These are phyloP conservation scores for Starmerella stigmatis DNA, from an alignment of 805 yeast species.

Conservation along the genomic window DNA sequence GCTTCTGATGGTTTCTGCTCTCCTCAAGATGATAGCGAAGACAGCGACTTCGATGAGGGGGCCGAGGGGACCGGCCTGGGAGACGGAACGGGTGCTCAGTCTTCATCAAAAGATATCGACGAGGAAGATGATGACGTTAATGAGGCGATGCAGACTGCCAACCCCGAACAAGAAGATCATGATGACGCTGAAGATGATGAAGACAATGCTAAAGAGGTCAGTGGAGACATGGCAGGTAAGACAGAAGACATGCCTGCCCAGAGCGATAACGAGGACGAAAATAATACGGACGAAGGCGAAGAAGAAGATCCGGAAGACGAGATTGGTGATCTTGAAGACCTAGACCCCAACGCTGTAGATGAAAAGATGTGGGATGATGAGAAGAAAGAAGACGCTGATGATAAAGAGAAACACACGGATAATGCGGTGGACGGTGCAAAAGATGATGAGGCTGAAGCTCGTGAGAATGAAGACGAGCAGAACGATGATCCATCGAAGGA, in stretches of 20 bases:
- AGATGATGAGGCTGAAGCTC: slow-evolving; percentile 33
- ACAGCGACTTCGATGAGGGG: slow-evolving; percentile 43
- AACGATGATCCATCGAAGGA: slow-evolving; percentile 25
- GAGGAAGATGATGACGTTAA: slow-evolving; percentile 85
- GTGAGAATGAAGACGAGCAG: slow-evolving; percentile 19
- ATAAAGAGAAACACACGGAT: slow-evolving; percentile 70
- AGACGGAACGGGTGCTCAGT: slow-evolving; percentile 80
- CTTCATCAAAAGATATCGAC: slow-evolving; percentile 62
- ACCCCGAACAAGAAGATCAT: slow-evolving; percentile 44
- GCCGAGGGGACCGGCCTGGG: slow-evolving; percentile 89
- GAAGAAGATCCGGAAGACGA: slow-evolving; percentile 74
- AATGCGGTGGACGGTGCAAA: slow-evolving; percentile 42
- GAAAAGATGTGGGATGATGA: slow-evolving; percentile 98
- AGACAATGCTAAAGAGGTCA: slow-evolving; percentile 85
- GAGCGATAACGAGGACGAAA: slow-evolving; percentile 40
- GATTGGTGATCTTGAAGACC: slow-evolving; percentile 75
- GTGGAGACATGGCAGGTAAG: slow-evolving; percentile 95
- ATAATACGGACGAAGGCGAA: slow-evolving; percentile 44
- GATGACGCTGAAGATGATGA: slow-evolving; percentile 46
- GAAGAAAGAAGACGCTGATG: slow-evolving; percentile 55
- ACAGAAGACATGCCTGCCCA: slow-evolving; percentile 66
- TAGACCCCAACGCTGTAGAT: slow-evolving; percentile 90
- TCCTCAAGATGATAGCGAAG: slow-evolving; percentile 57
- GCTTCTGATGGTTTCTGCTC: slow-evolving; percentile 84
- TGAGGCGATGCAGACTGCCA: slow-evolving; percentile 61